Conservation (phyloP, 257 asterid genomes). For the Handroanthus guayacan region DNA sequence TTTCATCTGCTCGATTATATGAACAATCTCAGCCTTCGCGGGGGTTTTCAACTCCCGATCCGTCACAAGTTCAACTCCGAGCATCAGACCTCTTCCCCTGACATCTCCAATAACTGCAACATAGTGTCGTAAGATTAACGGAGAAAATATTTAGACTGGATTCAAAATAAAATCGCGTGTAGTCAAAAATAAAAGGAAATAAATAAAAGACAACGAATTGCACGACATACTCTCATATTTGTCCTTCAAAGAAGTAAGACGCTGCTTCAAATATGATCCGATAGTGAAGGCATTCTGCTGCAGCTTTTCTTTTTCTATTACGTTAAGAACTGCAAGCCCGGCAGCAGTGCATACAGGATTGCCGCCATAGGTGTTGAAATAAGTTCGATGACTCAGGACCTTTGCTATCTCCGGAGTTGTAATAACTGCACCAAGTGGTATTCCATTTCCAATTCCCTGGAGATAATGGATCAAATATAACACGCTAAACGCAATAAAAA, state of each 20-base stretch:
- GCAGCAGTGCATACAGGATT: slow-evolving; percentile 94
- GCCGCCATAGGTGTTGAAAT: slow-evolving; percentile 95
- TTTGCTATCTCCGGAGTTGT: slow-evolving; percentile 88
- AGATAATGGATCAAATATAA: background rate
- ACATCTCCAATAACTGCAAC: slow-evolving; percentile 87
- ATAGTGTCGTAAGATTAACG: background rate
- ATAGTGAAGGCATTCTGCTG: slow-evolving; percentile 76
- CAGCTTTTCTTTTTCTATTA: slow-evolving; percentile 83
- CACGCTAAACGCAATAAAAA: background rate
- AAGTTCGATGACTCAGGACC: slow-evolving; percentile 64
- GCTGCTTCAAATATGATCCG: slow-evolving; percentile 80
- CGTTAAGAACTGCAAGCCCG: slow-evolving; percentile 88
- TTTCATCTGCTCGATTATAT: slow-evolving; percentile 81
- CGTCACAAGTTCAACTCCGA: slow-evolving; percentile 90
- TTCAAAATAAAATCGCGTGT: background rate
- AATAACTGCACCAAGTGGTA: slow-evolving; percentile 93
- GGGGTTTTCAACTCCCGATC: slow-evolving; percentile 78
- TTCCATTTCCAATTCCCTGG: slow-evolving; percentile 96
- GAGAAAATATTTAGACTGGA: background rate
- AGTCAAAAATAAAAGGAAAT: background rate
- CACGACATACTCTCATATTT: slow-evolving; percentile 71
- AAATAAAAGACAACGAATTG: background rate
- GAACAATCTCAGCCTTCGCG: slow-evolving; percentile 76
- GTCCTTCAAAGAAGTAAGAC: slow-evolving; percentile 64
- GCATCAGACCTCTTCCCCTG: slow-evolving; percentile 92